A percentile compares a stretch with the other conserved stretches of the same genome.
These are phyloP conservation scores for Diospyros lotus DNA, from an alignment of 148 eudicot genomes.

Conservation along the genomic window DNA sequence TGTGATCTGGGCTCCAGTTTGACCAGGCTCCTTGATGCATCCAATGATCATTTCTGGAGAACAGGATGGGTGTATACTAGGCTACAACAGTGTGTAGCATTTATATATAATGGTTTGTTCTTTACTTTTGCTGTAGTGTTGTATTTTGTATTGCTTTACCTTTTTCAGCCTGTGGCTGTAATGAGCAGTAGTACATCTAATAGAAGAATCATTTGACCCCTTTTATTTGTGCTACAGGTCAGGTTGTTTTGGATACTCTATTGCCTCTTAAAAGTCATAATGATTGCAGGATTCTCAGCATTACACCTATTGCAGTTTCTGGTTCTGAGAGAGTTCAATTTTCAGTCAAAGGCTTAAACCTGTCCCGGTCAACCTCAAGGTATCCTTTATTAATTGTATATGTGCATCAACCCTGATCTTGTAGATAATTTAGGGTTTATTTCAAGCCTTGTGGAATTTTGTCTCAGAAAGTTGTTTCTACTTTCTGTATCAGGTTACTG, in stretches of 20 bases:
- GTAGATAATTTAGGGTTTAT: neutral
- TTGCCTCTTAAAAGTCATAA: conserved; percentile 38
- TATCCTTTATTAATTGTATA: conserved; percentile 17
- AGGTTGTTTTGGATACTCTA: conserved; percentile 63
- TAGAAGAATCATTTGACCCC: neutral
- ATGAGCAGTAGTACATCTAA: neutral
- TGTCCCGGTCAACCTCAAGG: conserved; percentile 61
- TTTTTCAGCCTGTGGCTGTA: neutral
- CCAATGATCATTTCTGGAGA: conserved; percentile 76
- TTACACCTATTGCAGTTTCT: conserved; percentile 78
- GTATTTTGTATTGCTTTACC: neutral
- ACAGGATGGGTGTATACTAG: conserved; percentile 83
- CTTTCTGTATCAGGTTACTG: conserved; percentile 43
- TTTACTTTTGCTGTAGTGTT: neutral
- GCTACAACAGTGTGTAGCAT: conserved; percentile 58
- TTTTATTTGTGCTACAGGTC: conserved; percentile 44
- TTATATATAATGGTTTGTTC: conserved; percentile 64
- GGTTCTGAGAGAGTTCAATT: conserved; percentile 46
- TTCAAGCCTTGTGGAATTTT: neutral
- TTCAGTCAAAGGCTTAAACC: conserved; percentile 53
- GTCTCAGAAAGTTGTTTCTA: neutral
- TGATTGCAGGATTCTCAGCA: conserved; percentile 46
- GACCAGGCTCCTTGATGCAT: conserved; percentile 57
- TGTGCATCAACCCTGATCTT: neutral
- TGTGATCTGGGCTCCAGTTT: conserved; percentile 53